Conservation (phyloP, 2,329 filamentous ascomycete genomes). For the Paraconiothyrium sp. region DNA sequence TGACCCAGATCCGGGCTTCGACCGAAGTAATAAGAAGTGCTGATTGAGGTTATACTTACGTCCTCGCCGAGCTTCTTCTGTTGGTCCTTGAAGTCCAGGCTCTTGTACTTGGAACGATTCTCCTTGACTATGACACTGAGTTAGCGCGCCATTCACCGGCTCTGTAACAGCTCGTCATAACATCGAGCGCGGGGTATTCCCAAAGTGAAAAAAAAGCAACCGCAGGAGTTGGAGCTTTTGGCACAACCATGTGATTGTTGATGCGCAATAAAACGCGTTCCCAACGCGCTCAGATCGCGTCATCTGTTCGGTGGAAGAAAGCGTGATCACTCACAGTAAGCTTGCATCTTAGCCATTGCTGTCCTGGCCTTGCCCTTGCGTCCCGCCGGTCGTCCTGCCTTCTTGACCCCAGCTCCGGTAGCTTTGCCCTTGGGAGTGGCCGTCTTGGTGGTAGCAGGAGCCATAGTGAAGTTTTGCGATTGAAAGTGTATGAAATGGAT, state of each 20-base stretch:
- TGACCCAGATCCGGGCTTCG: not conserved
- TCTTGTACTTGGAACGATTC: constrained; percentile 46
- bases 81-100: constrained; percentile 45
- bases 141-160: constrained; percentile 22
- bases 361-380: constrained; percentile 34
- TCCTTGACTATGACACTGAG: constrained; percentile 41
- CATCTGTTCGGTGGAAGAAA: constrained; percentile 10
- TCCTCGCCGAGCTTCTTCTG: constrained; percentile 49
- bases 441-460: constrained; percentile 36
- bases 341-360: constrained; percentile 49
- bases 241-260: not conserved
- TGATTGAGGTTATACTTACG: constrained; percentile 30
- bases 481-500: constrained; percentile 7
- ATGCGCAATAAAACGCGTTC: constrained; percentile 24
- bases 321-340: constrained; percentile 41
- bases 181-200: too few relatives aligned
- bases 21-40: constrained; percentile 6
- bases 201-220: not conserved
- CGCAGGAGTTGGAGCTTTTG: not conserved
- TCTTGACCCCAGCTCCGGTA: constrained; percentile 40
- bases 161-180: not conserved
- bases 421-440: constrained; percentile 34
- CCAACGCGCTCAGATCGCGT: constrained; percentile 30
- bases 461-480: constrained; percentile 30
- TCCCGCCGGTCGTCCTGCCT: constrained; percentile 28